These are phyloP conservation scores for Phialemoniopsis sp. DNA, from an alignment of 2,329 filamentous ascomycete species.

Conservation along the genomic window DNA sequence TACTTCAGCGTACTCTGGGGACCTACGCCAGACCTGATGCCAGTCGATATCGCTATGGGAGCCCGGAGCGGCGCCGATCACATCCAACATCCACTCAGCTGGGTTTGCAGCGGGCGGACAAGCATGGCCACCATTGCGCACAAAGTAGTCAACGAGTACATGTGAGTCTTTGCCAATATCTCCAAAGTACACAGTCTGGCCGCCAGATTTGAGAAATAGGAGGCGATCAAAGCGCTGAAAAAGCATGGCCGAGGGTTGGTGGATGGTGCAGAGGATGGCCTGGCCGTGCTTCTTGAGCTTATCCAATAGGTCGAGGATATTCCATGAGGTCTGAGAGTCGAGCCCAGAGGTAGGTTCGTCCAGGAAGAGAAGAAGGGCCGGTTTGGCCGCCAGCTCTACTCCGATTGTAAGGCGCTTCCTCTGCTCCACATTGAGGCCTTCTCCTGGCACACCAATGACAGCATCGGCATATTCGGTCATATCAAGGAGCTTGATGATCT, in stretches of 20 bases:
- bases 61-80: constrained; percentile 38
- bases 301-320: constrained; percentile 64
- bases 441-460: constrained; percentile 14
- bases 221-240: constrained; percentile 55
- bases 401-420: constrained; percentile 62
- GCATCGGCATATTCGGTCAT: constrained; percentile 17
- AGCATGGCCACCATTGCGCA: constrained; percentile 55
- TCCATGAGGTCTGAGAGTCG: too few species aligned
- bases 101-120: constrained; percentile 38
- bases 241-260: constrained; percentile 48
- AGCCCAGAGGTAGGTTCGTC: too few species aligned
- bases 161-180: constrained; percentile 47
- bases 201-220: constrained; percentile 57
- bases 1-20: constrained; percentile 19
- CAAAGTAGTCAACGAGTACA: constrained; percentile 53
- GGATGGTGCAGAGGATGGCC: constrained; percentile 50
- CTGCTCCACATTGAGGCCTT: constrained; percentile 30
- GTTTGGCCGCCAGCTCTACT: constrained; percentile 68
- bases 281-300: constrained; percentile 54
- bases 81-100: constrained; percentile 63
- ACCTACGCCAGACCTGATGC: constrained; percentile 24
- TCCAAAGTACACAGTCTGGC: constrained; percentile 57
- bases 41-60: constrained; percentile 33
- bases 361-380: constrained; percentile 65
- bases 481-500: constrained; percentile 13